These are phyloP conservation scores for Chloromonas sp. DNA, from an alignment of 163 green algal species.

Conservation along the genomic window DNA sequence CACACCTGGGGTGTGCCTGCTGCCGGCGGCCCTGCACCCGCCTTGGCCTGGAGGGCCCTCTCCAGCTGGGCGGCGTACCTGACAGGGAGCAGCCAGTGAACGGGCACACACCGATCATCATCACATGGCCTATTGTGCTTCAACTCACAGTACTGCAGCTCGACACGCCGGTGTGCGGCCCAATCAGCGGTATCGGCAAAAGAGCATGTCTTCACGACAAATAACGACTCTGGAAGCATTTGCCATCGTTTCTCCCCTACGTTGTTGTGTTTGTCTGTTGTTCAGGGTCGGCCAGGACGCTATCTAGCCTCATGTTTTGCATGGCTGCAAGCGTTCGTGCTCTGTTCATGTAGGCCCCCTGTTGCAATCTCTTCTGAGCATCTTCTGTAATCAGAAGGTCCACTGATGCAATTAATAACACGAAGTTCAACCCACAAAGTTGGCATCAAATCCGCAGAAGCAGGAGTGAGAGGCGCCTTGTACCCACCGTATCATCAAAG, in stretches of 20 bases:
- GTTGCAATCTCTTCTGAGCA: no score
- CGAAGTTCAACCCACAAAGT: no score
- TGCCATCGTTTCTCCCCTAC: neutral
- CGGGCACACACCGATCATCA: neutral
- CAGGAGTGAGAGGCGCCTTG: no score
- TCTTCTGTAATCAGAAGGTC: no score
- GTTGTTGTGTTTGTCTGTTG: no score
- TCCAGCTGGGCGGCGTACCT: neutral
- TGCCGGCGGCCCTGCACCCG: neutral
- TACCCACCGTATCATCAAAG: no score
- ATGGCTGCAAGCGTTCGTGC: no score
- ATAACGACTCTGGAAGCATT: neutral
- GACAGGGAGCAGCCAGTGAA: neutral
- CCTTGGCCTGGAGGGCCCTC: neutral
- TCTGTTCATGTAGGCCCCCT: no score
- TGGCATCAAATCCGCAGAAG: no score
- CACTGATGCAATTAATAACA: no score
- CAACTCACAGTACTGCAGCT: neutral
- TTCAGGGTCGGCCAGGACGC: no score
- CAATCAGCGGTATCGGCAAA: neutral
- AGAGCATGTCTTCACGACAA: neutral
- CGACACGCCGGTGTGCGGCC: neutral
- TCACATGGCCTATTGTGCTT: neutral
- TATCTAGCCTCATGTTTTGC: no score
- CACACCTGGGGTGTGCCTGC: neutral